Evolutionary conservation across 2,329 filamentous ascomycete genomes (phyloP).

Genomic region (Rosellinia necatrix): DNA sequence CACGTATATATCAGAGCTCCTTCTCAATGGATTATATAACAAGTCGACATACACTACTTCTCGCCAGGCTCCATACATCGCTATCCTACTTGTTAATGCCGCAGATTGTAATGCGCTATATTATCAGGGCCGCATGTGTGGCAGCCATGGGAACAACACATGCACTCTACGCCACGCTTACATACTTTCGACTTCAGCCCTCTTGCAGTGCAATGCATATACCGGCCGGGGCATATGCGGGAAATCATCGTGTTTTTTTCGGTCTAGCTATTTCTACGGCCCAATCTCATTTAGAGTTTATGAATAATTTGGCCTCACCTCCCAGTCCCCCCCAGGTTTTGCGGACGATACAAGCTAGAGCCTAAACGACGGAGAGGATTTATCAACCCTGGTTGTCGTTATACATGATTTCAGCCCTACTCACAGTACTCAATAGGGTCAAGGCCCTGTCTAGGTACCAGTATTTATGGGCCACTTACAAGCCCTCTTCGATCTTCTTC

Average conservation of each 20-base stretch:
- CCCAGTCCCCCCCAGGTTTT: background rate
- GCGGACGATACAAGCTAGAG: constrained; percentile 17
- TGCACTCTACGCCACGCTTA: too few species aligned
- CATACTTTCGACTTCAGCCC: too few species aligned
- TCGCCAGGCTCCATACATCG: too few species aligned
- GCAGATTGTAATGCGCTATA: too few species aligned
- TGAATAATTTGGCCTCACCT: constrained; percentile 15
- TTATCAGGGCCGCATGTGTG: too few species aligned
- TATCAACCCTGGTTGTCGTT: constrained; percentile 26
- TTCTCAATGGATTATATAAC: too few species aligned
- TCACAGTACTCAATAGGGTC: constrained; percentile 2
- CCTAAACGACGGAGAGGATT: constrained; percentile 18
- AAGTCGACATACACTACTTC: too few species aligned
- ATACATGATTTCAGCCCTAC: constrained; percentile 25
- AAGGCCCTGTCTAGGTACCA: constrained; percentile 8
- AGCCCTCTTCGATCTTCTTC: constrained; percentile 42
- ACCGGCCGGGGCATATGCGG: background rate
- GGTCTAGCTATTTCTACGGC: constrained; percentile 22
- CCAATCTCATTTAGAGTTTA: background rate
- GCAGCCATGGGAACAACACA: too few species aligned
- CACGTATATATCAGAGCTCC: too few species aligned
- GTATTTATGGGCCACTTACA: constrained; percentile 34
- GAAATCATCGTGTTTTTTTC: constrained; percentile 9
- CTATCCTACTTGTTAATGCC: too few species aligned
- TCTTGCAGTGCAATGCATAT: too few species aligned